Percentiles rank a stretch among this genome's conserved stretches.
Evolutionary conservation across 1,284 basidiomycete genomes (phyloP).

Genomic region (Meira miltonrushii): DNA sequence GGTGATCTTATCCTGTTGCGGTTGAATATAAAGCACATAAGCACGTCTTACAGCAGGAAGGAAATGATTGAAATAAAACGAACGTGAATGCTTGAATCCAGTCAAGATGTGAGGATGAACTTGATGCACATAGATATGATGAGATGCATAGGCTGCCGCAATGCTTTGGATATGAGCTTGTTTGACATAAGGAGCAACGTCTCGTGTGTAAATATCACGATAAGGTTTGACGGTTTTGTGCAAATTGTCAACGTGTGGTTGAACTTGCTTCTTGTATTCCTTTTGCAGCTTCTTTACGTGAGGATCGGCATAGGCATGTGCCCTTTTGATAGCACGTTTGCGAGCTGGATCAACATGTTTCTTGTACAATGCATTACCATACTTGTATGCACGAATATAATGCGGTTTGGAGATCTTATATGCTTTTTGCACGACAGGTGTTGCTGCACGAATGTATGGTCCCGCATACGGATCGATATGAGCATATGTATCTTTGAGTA

Average conservation of each 20-base stretch:
- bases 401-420: conserved; percentile 30
- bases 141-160: conserved; percentile 24
- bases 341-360: conserved; percentile 39
- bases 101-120: conserved; percentile 40
- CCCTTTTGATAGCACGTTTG: conserved; percentile 30
- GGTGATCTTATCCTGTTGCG: conserved; percentile 34
- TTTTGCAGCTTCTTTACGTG: conserved; percentile 28
- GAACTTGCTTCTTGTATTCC: conserved; percentile 42
- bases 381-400: conserved; percentile 25
- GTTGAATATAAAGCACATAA: conserved; percentile 39
- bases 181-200: conserved; percentile 45
- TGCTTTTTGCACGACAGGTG: conserved; percentile 25
- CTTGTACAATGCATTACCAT: conserved; percentile 32
- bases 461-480: conserved; percentile 39
- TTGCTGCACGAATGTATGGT: conserved; percentile 28
- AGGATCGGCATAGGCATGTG: conserved; percentile 31
- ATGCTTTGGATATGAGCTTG: conserved; percentile 29
- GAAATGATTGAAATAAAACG: conserved; percentile 37
- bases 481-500: conserved; percentile 20
- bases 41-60: conserved; percentile 30
- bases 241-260: conserved; percentile 37
- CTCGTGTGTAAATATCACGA: conserved; percentile 44
- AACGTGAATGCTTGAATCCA: conserved; percentile 23
- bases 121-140: conserved; percentile 39
- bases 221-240: conserved; percentile 40